phyloP scores from a whole-genome alignment of 73 alveolate species.

The Paramecium sexaurelia region DNA sequence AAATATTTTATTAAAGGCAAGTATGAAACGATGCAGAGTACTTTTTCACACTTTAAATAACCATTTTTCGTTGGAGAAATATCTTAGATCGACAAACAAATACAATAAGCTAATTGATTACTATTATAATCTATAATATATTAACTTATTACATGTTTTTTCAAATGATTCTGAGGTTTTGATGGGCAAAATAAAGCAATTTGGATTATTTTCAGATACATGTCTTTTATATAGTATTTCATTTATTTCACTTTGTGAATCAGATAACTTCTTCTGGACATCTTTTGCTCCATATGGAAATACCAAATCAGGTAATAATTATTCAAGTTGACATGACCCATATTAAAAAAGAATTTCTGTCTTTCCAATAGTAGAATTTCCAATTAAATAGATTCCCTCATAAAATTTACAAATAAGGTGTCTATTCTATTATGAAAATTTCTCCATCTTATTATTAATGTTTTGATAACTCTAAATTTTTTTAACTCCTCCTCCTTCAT shows the following conservation, averaged over 20 bases:
- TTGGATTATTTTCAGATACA: slow-evolving; percentile 32
- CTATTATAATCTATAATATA: background rate
- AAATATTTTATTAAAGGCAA: background rate
- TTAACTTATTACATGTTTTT: background rate
- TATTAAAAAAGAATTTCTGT: background rate
- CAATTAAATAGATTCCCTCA: slow-evolving; percentile 35
- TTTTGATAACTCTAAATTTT: background rate
- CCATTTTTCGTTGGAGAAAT: background rate
- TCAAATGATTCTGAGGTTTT: slow-evolving; percentile 36
- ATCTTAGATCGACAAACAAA: slow-evolving; percentile 2
- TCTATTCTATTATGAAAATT: slow-evolving; percentile 18
- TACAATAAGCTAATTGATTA: slow-evolving; percentile 39
- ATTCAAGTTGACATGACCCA: background rate
- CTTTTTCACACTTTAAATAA: background rate
- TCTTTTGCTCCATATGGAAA: slow-evolving; percentile 51
- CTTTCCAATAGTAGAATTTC: background rate
- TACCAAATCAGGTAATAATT: background rate
- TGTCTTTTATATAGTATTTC: slow-evolving; percentile 29
- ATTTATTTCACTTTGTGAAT: slow-evolving; percentile 25
- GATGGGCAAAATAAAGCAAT: slow-evolving; percentile 39
- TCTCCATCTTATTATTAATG: slow-evolving; percentile 50
- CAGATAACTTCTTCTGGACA: slow-evolving; percentile 3
- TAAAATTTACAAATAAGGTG: background rate
- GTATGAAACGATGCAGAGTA: background rate
- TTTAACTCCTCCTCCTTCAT: slow-evolving; percentile 24